Evolutionary conservation across 1,139 yeast species (phyloP).

Genomic region (Nakaseomyces uthaithaninus): DNA sequence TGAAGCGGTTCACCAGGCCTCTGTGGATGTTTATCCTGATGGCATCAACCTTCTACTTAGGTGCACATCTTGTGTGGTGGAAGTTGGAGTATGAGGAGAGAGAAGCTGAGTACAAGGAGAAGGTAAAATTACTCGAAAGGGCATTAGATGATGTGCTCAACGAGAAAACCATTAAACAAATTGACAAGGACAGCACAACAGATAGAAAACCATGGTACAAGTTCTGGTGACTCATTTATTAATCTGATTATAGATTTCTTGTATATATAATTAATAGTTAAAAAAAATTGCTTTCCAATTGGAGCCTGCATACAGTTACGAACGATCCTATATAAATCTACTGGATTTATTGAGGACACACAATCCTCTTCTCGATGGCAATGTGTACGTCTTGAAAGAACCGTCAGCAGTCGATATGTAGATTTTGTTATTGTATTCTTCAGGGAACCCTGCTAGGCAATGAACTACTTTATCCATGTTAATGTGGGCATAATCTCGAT

Average conservation of each 20-base stretch:
- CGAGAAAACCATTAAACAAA: slow-evolving; percentile 7
- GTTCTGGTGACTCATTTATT: slow-evolving; percentile 12
- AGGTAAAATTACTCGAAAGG: slow-evolving; percentile 17
- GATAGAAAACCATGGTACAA: slow-evolving; percentile 17
- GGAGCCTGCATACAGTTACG: no score
- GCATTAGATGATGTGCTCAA: slow-evolving; percentile 14
- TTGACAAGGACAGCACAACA: neutral
- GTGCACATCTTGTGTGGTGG: slow-evolving; percentile 33
- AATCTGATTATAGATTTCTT: neutral
- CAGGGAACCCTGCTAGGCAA: slow-evolving; percentile 29
- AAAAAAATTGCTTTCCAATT: neutral
- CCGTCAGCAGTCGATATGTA: slow-evolving; percentile 29
- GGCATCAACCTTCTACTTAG: slow-evolving; percentile 29
- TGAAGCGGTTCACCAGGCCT: slow-evolving; percentile 24
- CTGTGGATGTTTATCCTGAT: slow-evolving; percentile 27
- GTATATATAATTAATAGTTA: neutral
- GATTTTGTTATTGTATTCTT: slow-evolving; percentile 25
- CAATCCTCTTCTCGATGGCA: slow-evolving; percentile 26
- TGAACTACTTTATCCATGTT: slow-evolving; percentile 17
- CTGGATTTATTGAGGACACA: slow-evolving; percentile 28
- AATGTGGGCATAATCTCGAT: slow-evolving; percentile 29
- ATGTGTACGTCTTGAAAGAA: slow-evolving; percentile 21
- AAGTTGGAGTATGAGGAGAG: slow-evolving; percentile 29
- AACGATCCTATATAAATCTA: slow-evolving; percentile 16
- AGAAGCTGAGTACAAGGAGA: slow-evolving; percentile 20